Base-by-base conservation (phyloP, 148 eudicot species). In the Rhododendron molle region DNA sequence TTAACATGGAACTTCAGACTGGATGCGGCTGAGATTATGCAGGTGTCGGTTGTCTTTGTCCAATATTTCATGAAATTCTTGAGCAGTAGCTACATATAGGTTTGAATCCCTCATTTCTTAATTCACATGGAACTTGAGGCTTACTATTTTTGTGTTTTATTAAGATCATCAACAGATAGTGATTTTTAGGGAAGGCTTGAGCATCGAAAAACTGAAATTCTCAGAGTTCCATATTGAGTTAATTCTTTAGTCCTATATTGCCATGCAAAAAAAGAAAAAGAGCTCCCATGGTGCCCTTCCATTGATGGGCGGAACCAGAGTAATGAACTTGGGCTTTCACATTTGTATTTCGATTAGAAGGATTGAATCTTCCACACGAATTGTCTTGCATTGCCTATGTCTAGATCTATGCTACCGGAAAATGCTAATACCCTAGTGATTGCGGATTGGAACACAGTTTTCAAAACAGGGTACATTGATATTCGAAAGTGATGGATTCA, bases 1-100 rank as follows among this genome's bases (percentile, higher is more conserved):
- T 36, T 36, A 36, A 36, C 38, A 36, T 36, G 38, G 5, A 36
- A 36, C 38, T 36, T 36, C 5, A 36, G 99, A 73, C 98, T 96
- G 49, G 99, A 97, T 93, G 93, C 98, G 28, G 88, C 99, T 87
- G 99, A 97, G 89, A 95, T 97, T 85, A 94, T 97, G 96, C 98
- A 97, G 98, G 99, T 94, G 90, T 58, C 2, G 6, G 49, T 79
- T 50, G 26, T 26, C 67, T 83, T 36, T 43, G 21, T 46, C 9
- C 50, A 30, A 10, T 67, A 38, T 40, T 80, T 38, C 21, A 12
- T 34, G 4, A 38, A 56, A 47, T 34, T 52, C 28, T 85, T 47
- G 18, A 71, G 13, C 15, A 18, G 56, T 40, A 50, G 69, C 46
- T 34, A n/a, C 54, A 52, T 76, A 40, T 79, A 9, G 18, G 28